Evolutionary conservation across 306 rosid genomes (phyloP).

Genomic region (Mimosa pudica): DNA sequence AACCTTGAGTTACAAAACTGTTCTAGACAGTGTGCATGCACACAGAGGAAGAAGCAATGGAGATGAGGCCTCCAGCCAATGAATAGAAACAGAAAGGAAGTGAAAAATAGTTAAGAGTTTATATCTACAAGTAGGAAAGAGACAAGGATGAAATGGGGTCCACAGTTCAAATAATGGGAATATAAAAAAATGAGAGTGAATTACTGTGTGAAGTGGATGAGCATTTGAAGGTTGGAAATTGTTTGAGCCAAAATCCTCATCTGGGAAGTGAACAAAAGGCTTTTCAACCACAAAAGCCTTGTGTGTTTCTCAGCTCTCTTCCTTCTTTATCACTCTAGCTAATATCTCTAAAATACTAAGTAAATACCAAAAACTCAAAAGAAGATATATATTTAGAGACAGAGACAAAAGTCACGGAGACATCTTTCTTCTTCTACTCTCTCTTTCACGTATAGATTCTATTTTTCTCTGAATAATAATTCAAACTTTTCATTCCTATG

Average conservation of each 20-base stretch:
- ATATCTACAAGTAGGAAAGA: slow-evolving; percentile 38
- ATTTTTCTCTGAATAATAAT: not conserved
- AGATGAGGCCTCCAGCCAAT: slow-evolving; percentile 39
- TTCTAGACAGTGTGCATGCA: slow-evolving; percentile 49
- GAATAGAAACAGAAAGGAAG: slow-evolving; percentile 44
- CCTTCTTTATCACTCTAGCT: slow-evolving; percentile 18
- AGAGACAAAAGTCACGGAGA: not conserved
- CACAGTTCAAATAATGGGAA: slow-evolving; percentile 36
- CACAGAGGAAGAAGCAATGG: slow-evolving; percentile 41
- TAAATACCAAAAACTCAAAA: not conserved
- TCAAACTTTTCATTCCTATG: not conserved
- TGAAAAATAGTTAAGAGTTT: slow-evolving; percentile 38
- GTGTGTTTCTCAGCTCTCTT: slow-evolving; percentile 20
- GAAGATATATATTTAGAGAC: not conserved
- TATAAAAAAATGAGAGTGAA: slow-evolving; percentile 26
- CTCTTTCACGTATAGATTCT: not conserved
- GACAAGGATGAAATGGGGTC: slow-evolving; percentile 56
- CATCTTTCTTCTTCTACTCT: not conserved
- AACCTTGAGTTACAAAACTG: slow-evolving; percentile 51
- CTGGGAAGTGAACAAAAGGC: not conserved
- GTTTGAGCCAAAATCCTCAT: slow-evolving; percentile 25
- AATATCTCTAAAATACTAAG: slow-evolving; percentile 2
- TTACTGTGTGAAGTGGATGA: slow-evolving; percentile 53
- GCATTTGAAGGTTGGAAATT: slow-evolving; percentile 21
- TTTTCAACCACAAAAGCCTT: slow-evolving; percentile 13